Base-by-base conservation (phyloP, 2,329 filamentous ascomycete genomes). In the Phoma herbarum region DNA sequence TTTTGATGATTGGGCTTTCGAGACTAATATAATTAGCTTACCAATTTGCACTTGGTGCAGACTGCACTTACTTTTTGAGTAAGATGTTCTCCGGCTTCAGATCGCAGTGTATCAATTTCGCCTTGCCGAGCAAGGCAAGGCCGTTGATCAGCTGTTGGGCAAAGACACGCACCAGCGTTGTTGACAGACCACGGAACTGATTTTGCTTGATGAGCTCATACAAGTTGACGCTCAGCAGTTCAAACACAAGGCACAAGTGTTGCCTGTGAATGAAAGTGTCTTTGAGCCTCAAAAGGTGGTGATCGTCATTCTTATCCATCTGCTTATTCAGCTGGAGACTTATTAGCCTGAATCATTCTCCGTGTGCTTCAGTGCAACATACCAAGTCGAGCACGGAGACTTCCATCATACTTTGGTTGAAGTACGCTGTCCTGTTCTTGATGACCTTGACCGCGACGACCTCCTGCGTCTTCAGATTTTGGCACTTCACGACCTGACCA, bases 321-420 rank as follows among this genome's bases (percentile, higher is more conserved):
- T 97, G 96, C 65, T 93, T 97, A 77, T 99, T 99, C 73, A 99
- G 86, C 92, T 95, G 29, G n/a, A 26, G 11, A 10, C 11, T 39
- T 16, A 53, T 69, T 46, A 69, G 67, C 49, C 46, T 31, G 7
- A 35, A 16, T n/a, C 14, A 20, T 4, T 28, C 22, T n/a, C 18
- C 6, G 23, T 6, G 12, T 41, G 68, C 86, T 2, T 20, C 57
- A 18, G 22, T 12, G 18, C n/a, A 44, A 35, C 56, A 31, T 84
- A 96, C 92, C 84, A 99, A 76, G 78, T 99, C 95, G 57, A 99
- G 84, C 23, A 99, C 95, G 1, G 95, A 99, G 29, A 99, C 95
- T 76, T 99, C 95, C 95, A 99, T 99, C 95, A 99, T 99, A 78
- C 95, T 98, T 79, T 99, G 95, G 75, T 99, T 99, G 82, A 99